These are phyloP conservation scores for Pistacia vera DNA, from an alignment of 345 rosid species.

Conservation along the genomic window DNA sequence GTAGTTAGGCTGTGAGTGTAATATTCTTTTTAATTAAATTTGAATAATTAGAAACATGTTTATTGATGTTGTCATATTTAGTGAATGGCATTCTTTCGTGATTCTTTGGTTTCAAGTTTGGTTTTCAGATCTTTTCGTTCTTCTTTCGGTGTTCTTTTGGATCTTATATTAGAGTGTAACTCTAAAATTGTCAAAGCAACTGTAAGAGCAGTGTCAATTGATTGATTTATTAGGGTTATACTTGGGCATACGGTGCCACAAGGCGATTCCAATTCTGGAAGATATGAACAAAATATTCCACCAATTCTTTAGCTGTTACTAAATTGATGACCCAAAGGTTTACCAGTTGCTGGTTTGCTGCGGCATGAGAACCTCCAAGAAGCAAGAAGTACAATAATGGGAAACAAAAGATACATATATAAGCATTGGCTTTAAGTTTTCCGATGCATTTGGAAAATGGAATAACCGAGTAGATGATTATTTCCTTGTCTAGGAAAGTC, in stretches of 20 bases:
- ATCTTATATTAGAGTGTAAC: too few relatives aligned
- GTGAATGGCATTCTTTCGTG: neutral
- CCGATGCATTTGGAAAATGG: neutral
- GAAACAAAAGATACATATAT: too few relatives aligned
- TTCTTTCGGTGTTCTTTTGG: neutral
- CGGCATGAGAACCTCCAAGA: too few relatives aligned
- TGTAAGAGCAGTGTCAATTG: too few relatives aligned
- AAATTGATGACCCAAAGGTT: neutral
- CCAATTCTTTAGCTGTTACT: neutral
- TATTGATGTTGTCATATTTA: neutral
- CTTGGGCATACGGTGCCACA: too few relatives aligned
- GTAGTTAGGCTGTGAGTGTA: neutral
- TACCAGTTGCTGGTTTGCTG: too few relatives aligned
- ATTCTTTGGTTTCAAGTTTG: neutral
- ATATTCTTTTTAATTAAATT: neutral
- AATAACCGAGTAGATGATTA: neutral
- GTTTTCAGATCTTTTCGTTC: neutral
- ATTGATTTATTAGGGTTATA: too few relatives aligned
- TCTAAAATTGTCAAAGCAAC: too few relatives aligned
- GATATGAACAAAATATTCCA: neutral
- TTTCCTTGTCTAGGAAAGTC: neutral
- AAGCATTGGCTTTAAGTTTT: neutral
- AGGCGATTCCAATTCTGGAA: neutral
- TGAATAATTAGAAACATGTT: neutral
- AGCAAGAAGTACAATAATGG: too few relatives aligned